phyloP scores from a whole-genome alignment of 768 basidiomycete genomes.

The Termitomyces titanicus region DNA sequence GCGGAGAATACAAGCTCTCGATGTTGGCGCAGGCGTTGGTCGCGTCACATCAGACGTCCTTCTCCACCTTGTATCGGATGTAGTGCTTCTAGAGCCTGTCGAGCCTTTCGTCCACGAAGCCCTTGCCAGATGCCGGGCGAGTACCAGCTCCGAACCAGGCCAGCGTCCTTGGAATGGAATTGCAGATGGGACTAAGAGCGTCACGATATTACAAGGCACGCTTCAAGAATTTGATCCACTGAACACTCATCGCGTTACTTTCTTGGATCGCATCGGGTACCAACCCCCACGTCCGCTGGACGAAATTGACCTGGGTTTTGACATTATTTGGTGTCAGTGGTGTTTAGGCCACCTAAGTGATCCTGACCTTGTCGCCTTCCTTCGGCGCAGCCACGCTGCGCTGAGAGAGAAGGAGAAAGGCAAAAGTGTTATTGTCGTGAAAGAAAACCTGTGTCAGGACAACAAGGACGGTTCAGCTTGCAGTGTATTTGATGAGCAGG shows the following conservation, averaged over 20 bases:
- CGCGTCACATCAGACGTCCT: slow-evolving; percentile 88
- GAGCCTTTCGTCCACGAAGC: slow-evolving; percentile 74
- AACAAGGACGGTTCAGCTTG: slow-evolving; percentile 40
- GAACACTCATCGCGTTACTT: slow-evolving; percentile 38
- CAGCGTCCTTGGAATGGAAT: slow-evolving; percentile 63
- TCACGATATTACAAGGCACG: slow-evolving; percentile 75
- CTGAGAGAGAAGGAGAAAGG: slow-evolving; percentile 42
- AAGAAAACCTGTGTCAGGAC: slow-evolving; percentile 86
- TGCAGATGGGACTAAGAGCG: slow-evolving; percentile 58
- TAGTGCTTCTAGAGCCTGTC: slow-evolving; percentile 89
- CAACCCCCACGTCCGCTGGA: slow-evolving; percentile 36
- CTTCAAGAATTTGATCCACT: slow-evolving; percentile 81
- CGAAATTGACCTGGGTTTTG: slow-evolving; percentile 65
- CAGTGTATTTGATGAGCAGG: slow-evolving; percentile 74
- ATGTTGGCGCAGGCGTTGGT: slow-evolving; percentile 93
- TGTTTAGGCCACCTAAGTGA: slow-evolving; percentile 87
- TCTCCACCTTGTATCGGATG: slow-evolving; percentile 83
- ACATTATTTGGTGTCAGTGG: slow-evolving; percentile 97
- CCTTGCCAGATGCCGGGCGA: slow-evolving; percentile 35
- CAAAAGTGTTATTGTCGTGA: slow-evolving; percentile 74
- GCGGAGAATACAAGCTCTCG: slow-evolving; percentile 66
- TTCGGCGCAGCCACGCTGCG: slow-evolving; percentile 58
- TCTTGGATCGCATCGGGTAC: slow-evolving; percentile 68
- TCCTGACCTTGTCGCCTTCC: slow-evolving; percentile 71
- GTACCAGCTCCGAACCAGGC: slow-evolving; percentile 20